Base-by-base conservation (phyloP, 2,329 filamentous ascomycete species). In the Gliomastix tumulicola region DNA sequence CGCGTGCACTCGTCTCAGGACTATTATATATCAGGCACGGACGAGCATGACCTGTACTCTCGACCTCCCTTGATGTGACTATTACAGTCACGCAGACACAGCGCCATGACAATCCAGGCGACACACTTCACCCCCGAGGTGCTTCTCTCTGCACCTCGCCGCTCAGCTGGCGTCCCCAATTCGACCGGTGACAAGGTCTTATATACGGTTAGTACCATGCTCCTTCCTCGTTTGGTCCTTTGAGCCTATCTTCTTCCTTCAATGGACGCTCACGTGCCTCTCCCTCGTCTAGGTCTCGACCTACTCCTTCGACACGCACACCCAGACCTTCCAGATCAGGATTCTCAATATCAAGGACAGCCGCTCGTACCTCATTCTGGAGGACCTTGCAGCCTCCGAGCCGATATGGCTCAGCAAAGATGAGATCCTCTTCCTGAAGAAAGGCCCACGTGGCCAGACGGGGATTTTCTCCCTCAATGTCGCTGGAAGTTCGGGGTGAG, bases 251-350 rank as follows among this genome's bases (percentile, higher is more conserved):
- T n/a, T n/a, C n/a, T n/a, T n/a, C n/a, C n/a, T n/a, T n/a, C n/a
- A n/a, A n/a, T n/a, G n/a, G n/a, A n/a, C n/a, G n/a, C n/a, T n/a
- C n/a, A n/a, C n/a, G n/a, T n/a, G 25, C n/a, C 17, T 28, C 17
- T 28, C 7, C 25, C 17, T n/a, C 11, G 11, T 28, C 13, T 28
- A 80, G 57, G 67, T 79, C 13, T 85, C 83, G 1, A 78, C 81
- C 3, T 95, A 94, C 58, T 89, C 79, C 6, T 95, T 95, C 57
- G 69, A 83, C 27, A 71, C 76, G 1, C 87, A 94, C 54, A 69
- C 70, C 32, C 83, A 82, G 53, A 74, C 71, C 6, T 71, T 67
- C 41, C 81, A 88, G 62, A 80, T 84, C 46, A 76, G 81, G 15
- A 58, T 90, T 19, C 63, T 95, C 28, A 79, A 90, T 47, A 69